These are phyloP conservation scores for Camptophora hylomeconis DNA, from an alignment of 2,329 filamentous ascomycete species.

Conservation along the genomic window DNA sequence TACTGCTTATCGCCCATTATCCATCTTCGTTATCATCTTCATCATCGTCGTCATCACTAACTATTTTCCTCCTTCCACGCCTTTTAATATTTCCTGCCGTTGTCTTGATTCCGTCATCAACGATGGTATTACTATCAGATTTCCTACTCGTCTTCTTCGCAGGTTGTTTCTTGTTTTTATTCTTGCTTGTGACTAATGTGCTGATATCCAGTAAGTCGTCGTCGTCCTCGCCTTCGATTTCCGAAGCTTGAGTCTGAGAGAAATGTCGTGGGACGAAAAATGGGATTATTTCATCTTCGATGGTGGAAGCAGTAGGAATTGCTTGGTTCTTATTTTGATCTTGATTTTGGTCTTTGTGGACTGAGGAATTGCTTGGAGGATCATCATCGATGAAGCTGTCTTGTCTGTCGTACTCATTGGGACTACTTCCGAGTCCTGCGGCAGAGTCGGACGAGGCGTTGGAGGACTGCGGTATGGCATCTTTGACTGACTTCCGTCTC, in stretches of 20 bases:
- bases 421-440: not conserved
- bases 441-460: not conserved
- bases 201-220: constrained; percentile 16
- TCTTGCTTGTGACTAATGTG: constrained; percentile 17
- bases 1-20: too few relatives aligned
- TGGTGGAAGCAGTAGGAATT: not conserved
- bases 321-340: not conserved
- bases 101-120: too few relatives aligned
- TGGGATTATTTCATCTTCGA: constrained; percentile 4
- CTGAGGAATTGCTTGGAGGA: too few relatives aligned
- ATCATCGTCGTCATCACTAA: constrained; percentile 22
- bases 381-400: constrained; percentile 14
- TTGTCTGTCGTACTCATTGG: constrained; percentile 6
- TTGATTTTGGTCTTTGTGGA: not conserved
- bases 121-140: too few relatives aligned
- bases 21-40: constrained; percentile 8
- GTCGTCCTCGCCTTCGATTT: constrained; percentile 17
- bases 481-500: constrained; percentile 1
- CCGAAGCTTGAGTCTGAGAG: constrained; percentile 13
- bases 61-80: constrained; percentile 14
- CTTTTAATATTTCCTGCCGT: too few relatives aligned
- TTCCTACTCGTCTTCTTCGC: too few relatives aligned
- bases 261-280: constrained; percentile 14
- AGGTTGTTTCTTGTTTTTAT: constrained; percentile 10
- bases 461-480: not conserved